phyloP scores from a whole-genome alignment of 2,329 filamentous ascomycete genomes.

The Zymoseptoria passerinii region DNA sequence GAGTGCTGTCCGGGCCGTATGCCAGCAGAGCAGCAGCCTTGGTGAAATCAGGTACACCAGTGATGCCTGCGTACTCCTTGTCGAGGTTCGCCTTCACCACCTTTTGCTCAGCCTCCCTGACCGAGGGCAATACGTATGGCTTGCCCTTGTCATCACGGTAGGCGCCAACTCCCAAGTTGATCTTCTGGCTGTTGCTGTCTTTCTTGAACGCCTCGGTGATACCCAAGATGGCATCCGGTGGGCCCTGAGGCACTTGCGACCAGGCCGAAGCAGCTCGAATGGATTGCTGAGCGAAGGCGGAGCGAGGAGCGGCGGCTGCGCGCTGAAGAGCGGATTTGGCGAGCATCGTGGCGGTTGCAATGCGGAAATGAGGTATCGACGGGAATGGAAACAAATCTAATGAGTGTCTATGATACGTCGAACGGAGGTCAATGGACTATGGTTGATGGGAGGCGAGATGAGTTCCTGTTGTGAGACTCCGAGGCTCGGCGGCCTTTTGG shows the following conservation, averaged over 20 bases:
- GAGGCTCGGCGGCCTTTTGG: neutral
- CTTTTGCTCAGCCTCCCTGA: constrained; percentile 80
- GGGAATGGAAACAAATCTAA: neutral
- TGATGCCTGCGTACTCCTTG: constrained; percentile 98
- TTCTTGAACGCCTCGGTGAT: constrained; percentile 99
- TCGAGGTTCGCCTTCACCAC: constrained; percentile 70
- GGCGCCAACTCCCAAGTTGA: constrained; percentile 96
- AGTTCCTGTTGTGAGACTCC: neutral
- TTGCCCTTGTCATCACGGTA: constrained; percentile 98
- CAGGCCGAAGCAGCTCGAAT: constrained; percentile 69
- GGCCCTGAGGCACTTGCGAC: constrained; percentile 85
- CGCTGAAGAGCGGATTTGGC: constrained; percentile 25
- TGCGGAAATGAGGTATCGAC: neutral
- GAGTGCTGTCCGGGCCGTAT: constrained; percentile 72
- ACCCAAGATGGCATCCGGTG: constrained; percentile 70
- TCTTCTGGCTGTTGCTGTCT: constrained; percentile 87
- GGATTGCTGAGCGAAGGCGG: constrained; percentile 28
- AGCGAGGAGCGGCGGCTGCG: constrained; percentile 22
- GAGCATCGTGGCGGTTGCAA: constrained; percentile 20
- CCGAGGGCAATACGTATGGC: constrained; percentile 93
- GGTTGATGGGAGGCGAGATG: neutral
- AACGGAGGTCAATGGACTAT: neutral
- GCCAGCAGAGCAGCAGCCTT: constrained; percentile 83
- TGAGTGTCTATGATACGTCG: neutral
- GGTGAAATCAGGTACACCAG: constrained; percentile 89